These are phyloP conservation scores for Pseudocercospora fuligena DNA, from an alignment of 2,329 filamentous ascomycete genomes.

Conservation along the genomic window DNA sequence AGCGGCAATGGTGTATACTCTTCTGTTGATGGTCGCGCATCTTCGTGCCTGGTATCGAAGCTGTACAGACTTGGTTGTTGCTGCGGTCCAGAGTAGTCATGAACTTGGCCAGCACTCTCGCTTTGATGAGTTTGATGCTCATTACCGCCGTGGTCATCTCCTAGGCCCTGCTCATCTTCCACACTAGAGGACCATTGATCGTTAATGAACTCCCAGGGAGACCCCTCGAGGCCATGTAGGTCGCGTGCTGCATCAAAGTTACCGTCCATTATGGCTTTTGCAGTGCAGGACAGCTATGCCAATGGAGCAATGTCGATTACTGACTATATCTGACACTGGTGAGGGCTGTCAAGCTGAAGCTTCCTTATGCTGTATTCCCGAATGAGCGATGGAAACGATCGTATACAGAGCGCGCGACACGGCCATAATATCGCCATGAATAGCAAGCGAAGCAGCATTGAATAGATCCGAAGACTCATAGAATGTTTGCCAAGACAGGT, in stretches of 20 bases:
- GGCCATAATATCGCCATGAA: background rate
- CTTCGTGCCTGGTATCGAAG: background rate
- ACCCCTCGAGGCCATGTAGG: background rate
- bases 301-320: background rate
- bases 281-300: background rate
- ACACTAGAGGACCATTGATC: background rate
- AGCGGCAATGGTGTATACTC: background rate
- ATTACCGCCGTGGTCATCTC: background rate
- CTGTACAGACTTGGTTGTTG: background rate
- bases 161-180: background rate
- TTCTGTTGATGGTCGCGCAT: background rate
- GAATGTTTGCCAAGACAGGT: background rate
- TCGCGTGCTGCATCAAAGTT: background rate
- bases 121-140: background rate
- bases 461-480: background rate
- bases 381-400: slow-evolving; percentile 6
- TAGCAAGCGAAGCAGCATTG: background rate
- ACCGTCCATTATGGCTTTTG: background rate
- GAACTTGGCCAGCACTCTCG: background rate
- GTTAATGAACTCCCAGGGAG: background rate
- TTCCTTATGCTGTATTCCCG: slow-evolving; percentile 2
- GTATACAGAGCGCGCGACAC: background rate
- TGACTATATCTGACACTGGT: too few species aligned
- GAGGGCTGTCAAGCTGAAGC: background rate
- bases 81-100: background rate